phyloP scores from a whole-genome alignment of 2,329 filamentous ascomycete genomes.

The Fusarium miscanthi region DNA sequence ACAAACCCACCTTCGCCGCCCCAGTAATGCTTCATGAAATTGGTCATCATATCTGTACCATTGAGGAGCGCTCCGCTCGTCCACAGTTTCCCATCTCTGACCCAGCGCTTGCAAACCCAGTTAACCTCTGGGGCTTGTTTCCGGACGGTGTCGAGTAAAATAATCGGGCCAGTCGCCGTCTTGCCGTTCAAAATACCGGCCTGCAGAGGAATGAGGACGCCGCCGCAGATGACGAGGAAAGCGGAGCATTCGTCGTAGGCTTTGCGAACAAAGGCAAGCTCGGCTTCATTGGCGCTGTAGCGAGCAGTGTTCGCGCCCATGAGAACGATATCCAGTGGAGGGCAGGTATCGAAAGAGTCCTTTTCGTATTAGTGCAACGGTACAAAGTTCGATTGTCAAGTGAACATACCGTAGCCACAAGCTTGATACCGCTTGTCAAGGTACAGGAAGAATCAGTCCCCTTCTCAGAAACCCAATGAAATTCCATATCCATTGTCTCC shows the following conservation, averaged over 20 bases:
- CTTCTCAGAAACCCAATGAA: slow-evolving; percentile 51
- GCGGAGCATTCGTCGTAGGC: slow-evolving; percentile 49
- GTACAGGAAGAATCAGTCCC: slow-evolving; percentile 13
- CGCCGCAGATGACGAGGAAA: slow-evolving; percentile 55
- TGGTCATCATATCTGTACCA: slow-evolving; percentile 50
- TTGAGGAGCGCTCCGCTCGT: slow-evolving; percentile 51
- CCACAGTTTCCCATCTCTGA: slow-evolving; percentile 52
- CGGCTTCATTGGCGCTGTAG: slow-evolving; percentile 48
- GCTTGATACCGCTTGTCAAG: slow-evolving; percentile 44
- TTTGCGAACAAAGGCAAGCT: slow-evolving; percentile 53
- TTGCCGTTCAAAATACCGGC: slow-evolving; percentile 53
- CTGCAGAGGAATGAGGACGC: slow-evolving; percentile 46
- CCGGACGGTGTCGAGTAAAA: slow-evolving; percentile 44
- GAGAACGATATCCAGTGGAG: slow-evolving; percentile 54
- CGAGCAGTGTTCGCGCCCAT: slow-evolving; percentile 50
- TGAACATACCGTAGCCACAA: slow-evolving; percentile 46
- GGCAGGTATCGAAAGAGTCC: slow-evolving; percentile 55
- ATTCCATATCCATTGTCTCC: slow-evolving; percentile 45
- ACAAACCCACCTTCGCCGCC: slow-evolving; percentile 40
- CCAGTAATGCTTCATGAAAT: slow-evolving; percentile 48
- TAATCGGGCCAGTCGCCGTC: slow-evolving; percentile 52
- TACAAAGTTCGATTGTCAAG: rapidly evolving
- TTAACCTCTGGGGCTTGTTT: slow-evolving; percentile 44
- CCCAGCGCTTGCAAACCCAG: slow-evolving; percentile 55
- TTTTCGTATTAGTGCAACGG: slow-evolving; percentile 10